These are phyloP conservation scores for Dipodascus geniculatus DNA, from an alignment of 805 yeast species.

Conservation along the genomic window DNA sequence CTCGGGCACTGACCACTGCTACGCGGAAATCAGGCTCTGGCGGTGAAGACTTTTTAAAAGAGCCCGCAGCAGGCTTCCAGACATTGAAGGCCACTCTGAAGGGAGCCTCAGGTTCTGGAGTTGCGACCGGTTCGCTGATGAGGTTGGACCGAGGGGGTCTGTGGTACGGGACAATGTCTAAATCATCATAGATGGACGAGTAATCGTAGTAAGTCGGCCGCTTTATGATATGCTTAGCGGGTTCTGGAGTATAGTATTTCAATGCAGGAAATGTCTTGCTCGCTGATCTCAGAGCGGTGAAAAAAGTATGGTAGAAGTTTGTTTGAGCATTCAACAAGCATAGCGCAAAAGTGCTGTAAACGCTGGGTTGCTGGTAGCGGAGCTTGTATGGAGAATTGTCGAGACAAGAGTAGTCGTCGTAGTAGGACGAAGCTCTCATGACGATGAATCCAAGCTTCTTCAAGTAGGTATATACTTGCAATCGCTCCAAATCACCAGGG, in stretches of 20 bases:
- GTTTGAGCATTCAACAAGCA: constrained; percentile 1
- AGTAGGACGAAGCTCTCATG: constrained; percentile 15
- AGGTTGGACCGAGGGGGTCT: constrained; percentile 6
- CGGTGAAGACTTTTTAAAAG: constrained; percentile 60
- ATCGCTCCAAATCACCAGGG: constrained; percentile 37
- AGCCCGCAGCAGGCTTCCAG: constrained; percentile 62
- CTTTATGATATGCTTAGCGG: neutral
- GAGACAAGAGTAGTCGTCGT: neutral
- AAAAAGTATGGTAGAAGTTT: neutral
- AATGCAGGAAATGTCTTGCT: neutral
- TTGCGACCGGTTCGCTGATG: neutral
- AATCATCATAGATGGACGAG: constrained; percentile 14
- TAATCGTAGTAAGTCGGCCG: constrained; percentile 7
- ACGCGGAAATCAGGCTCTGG: constrained; percentile 65
- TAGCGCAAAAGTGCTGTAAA: constrained; percentile 3
- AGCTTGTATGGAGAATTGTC: neutral
- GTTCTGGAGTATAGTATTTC: neutral
- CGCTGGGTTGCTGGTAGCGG: neutral
- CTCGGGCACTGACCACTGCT: constrained; percentile 37
- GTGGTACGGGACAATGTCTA: constrained; percentile 18
- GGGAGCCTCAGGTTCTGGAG: constrained; percentile 10
- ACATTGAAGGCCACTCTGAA: constrained; percentile 44
- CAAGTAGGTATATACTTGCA: constrained; percentile 59
- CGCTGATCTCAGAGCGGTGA: neutral
- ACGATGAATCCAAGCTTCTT: constrained; percentile 73